Evolutionary conservation across 2,329 filamentous ascomycete genomes (phyloP).

Genomic region (Colletotrichum cereale): DNA sequence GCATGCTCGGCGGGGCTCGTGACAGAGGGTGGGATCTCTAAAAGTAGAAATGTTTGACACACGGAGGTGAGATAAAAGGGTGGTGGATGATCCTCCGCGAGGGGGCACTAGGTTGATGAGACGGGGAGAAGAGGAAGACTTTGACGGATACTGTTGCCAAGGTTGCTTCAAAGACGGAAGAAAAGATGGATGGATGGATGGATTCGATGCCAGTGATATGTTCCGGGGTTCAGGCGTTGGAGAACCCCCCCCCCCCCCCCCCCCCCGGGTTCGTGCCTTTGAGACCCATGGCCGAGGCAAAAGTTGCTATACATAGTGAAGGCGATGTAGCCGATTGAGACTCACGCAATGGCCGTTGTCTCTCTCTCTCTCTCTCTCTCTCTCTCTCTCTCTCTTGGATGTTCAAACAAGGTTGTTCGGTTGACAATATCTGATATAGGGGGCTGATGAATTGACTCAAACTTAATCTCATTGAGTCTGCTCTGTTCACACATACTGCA

Average conservation of each 20-base stretch:
- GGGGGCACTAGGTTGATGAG: neutral
- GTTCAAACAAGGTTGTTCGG: conserved; percentile 16
- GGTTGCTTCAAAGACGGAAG: conserved; percentile 3
- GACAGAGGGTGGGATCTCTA: neutral
- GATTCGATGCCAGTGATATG: neutral
- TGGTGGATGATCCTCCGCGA: neutral
- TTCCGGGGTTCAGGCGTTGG: neutral
- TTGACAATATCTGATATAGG: neutral
- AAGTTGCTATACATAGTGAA: too few relatives aligned
- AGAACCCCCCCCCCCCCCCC: too few relatives aligned
- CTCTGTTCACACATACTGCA: neutral
- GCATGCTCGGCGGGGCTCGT: conserved; percentile 20
- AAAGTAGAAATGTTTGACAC: conserved; percentile 20
- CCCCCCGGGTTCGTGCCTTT: neutral
- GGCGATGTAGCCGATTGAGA: neutral
- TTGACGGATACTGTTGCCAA: neutral
- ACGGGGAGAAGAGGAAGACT: neutral
- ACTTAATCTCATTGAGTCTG: conserved; percentile 3
- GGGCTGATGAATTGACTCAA: conserved; percentile 7
- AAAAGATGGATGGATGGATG: neutral
- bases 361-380: neutral
- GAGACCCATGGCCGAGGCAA: neutral
- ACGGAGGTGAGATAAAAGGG: conserved; percentile 11
- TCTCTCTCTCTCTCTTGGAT: neutral
- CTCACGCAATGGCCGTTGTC: neutral